phyloP scores from a whole-genome alignment of 352 stramenopile species.

The Phytopythium oedochilum region DNA sequence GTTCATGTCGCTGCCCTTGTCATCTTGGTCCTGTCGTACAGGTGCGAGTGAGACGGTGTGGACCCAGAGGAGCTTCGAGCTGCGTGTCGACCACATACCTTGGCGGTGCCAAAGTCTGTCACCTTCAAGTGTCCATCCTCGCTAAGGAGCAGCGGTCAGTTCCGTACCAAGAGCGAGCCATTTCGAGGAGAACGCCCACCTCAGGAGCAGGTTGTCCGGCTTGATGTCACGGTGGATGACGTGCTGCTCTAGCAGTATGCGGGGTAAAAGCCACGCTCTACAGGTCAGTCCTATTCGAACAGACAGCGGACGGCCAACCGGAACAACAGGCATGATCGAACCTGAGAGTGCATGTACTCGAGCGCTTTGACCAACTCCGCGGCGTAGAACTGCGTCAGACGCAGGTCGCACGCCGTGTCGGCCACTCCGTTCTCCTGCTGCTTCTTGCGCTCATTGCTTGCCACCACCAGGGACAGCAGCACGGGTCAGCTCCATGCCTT shows the following conservation, averaged over 20 bases:
- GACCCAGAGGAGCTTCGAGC: not conserved
- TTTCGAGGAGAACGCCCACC: conserved; percentile 3
- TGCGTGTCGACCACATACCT: conserved; percentile 23
- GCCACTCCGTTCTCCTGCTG: conserved; percentile 48
- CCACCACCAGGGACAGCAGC: not conserved
- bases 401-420: conserved; percentile 60
- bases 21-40: conserved; percentile 56
- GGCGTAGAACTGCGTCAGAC: conserved; percentile 90
- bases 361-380: conserved; percentile 92
- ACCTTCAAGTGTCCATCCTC: conserved; percentile 84
- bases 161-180: not conserved
- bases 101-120: conserved; percentile 88
- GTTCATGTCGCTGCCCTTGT: conserved; percentile 41
- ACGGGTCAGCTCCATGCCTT: not conserved
- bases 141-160: conserved; percentile 12
- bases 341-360: conserved; percentile 93
- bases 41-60: not conserved
- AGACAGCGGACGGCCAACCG: not conserved
- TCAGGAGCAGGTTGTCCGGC: conserved; percentile 88
- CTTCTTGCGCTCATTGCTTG: conserved; percentile 43
- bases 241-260: conserved; percentile 41
- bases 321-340: conserved; percentile 10
- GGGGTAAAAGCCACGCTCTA: conserved; percentile 1
- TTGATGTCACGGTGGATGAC: conserved; percentile 97
- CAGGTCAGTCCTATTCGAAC: not conserved